These are phyloP conservation scores for Lycium ferocissimum DNA, from an alignment of 257 asterid genomes.

Conservation along the genomic window DNA sequence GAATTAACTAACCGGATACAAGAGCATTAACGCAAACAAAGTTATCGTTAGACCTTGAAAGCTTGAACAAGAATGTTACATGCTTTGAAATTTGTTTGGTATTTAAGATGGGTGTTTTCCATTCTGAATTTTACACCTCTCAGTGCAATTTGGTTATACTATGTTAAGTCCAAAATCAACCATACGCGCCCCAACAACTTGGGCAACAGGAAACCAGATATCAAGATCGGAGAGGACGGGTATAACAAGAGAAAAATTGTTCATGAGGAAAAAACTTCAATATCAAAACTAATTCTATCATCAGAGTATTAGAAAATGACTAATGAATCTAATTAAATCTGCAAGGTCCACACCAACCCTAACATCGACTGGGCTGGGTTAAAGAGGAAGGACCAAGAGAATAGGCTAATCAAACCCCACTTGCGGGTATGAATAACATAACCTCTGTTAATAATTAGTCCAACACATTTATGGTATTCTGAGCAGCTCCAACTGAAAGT, in stretches of 20 bases:
- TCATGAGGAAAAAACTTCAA: not conserved
- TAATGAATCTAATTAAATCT: slow-evolving; percentile 42
- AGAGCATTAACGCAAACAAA: not conserved
- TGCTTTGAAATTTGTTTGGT: not conserved
- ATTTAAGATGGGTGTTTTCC: not conserved
- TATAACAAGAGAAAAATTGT: not conserved
- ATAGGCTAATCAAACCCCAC: slow-evolving; percentile 34
- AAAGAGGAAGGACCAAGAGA: slow-evolving; percentile 26
- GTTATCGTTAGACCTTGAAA: not conserved
- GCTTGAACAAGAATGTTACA: not conserved
- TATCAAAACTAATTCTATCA: slow-evolving; percentile 23
- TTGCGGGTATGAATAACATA: slow-evolving; percentile 27
- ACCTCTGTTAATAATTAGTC: slow-evolving; percentile 14
- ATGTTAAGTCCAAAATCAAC: not conserved
- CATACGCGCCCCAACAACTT: not conserved
- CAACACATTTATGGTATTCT: slow-evolving; percentile 18
- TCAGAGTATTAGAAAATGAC: slow-evolving; percentile 45
- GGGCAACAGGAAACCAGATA: not conserved
- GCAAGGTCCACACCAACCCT: slow-evolving; percentile 43
- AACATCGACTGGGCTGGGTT: slow-evolving; percentile 29
- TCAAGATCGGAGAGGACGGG: not conserved
- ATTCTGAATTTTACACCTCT: not conserved
- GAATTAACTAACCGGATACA: not conserved
- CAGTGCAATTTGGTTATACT: not conserved
- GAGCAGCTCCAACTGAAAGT: slow-evolving; percentile 15